phyloP scores from a whole-genome alignment of 345 rosid genomes.

The Citrus glauca region DNA sequence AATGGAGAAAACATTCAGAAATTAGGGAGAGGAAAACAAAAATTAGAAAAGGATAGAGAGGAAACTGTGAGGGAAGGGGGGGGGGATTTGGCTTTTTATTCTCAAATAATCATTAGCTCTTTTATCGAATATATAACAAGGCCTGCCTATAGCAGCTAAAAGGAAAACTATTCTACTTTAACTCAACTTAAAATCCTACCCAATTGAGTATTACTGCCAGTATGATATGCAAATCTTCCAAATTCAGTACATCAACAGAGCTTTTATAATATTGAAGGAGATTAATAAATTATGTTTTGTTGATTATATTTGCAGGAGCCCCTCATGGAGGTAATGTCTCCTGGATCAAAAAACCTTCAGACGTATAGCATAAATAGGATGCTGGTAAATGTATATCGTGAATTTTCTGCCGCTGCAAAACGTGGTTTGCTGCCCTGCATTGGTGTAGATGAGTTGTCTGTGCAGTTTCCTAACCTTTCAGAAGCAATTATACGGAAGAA shows the following conservation, averaged over 20 bases:
- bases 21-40: neutral
- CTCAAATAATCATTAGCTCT: neutral
- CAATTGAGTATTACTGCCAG: neutral
- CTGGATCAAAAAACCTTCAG: constrained; percentile 78
- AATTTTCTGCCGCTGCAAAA: constrained; percentile 60
- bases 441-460: constrained; percentile 62
- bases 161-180: neutral
- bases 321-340: constrained; percentile 88
- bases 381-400: constrained; percentile 76
- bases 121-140: neutral
- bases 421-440: constrained; percentile 54
- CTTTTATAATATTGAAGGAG: neutral
- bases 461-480: constrained; percentile 62
- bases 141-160: neutral
- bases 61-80: neutral
- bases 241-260: neutral
- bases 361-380: constrained; percentile 65
- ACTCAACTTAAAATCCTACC: neutral
- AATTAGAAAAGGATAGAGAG: neutral
- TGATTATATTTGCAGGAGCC: constrained; percentile 66
- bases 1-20: neutral
- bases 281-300: neutral
- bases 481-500: constrained; percentile 66
- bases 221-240: neutral
- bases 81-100: neutral